Conservation (phyloP, 257 asterid species). For the Solanum sejunctum region DNA sequence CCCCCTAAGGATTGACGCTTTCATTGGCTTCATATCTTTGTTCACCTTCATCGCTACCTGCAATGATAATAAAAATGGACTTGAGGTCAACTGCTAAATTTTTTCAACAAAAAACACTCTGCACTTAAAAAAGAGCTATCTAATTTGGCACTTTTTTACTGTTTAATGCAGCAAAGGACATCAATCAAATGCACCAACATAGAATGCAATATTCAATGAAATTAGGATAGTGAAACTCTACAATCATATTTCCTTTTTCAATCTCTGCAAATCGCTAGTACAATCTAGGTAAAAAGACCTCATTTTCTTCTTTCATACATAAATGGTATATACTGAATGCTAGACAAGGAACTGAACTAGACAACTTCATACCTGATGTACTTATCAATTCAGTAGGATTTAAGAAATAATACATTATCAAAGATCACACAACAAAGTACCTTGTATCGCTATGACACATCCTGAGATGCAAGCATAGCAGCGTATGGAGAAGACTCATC, state of each 20-base stretch:
- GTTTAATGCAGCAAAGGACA: background rate
- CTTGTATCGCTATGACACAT: slow-evolving; percentile 84
- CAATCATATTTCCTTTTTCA: background rate
- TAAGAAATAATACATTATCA: background rate
- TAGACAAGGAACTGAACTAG: background rate
- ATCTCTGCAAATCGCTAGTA: background rate
- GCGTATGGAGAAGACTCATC: slow-evolving; percentile 96
- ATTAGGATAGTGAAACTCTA: background rate
- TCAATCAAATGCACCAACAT: background rate
- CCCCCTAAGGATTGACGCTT: too few species aligned
- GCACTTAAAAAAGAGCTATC: too few species aligned
- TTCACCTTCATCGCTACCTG: too few species aligned
- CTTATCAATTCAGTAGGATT: background rate
- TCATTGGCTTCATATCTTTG: too few species aligned
- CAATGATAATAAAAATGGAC: background rate
- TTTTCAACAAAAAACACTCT: background rate
- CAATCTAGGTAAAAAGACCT: background rate
- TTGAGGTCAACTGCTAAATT: background rate
- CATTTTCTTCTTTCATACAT: background rate
- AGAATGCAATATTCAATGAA: background rate
- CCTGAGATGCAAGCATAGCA: slow-evolving; percentile 97
- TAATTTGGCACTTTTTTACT: background rate
- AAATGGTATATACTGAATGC: background rate
- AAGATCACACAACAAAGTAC: slow-evolving; percentile 1
- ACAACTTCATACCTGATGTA: background rate